These are phyloP conservation scores for Boehmeria nivea DNA, from an alignment of 306 rosid genomes.

Conservation along the genomic window DNA sequence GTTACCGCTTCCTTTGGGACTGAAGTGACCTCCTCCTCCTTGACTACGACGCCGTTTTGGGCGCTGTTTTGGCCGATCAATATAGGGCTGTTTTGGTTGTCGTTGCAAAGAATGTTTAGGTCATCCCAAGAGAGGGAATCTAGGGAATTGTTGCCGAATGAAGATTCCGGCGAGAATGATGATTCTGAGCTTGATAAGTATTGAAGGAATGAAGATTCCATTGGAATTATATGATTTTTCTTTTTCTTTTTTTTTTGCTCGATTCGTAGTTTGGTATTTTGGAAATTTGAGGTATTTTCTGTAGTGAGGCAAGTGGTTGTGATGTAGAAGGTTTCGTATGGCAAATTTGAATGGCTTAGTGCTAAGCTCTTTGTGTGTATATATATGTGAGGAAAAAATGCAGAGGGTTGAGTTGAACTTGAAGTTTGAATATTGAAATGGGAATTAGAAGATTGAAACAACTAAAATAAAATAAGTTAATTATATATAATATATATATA, in stretches of 20 bases:
- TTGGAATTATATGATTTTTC: background rate
- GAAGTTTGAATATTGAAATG: no score
- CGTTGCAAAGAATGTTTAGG: slow-evolving; percentile 6
- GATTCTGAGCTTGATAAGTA: slow-evolving; percentile 14
- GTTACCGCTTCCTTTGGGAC: background rate
- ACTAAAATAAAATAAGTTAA: background rate
- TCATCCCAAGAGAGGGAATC: slow-evolving; percentile 21
- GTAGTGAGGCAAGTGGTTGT: no score
- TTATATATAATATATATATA: background rate
- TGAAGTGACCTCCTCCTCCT: slow-evolving; percentile 37
- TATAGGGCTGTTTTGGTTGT: background rate
- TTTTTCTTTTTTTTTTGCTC: no score
- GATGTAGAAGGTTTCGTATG: background rate
- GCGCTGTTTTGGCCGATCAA: no score
- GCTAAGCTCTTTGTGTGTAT: slow-evolving; percentile 2
- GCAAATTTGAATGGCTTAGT: background rate
- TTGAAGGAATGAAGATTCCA: slow-evolving; percentile 18
- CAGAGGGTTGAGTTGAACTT: background rate
- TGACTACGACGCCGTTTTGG: slow-evolving; percentile 9
- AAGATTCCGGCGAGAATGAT: slow-evolving; percentile 23
- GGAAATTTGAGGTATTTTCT: no score
- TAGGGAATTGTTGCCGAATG: slow-evolving; percentile 9
- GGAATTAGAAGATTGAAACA: background rate
- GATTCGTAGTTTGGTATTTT: no score
- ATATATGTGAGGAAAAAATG: slow-evolving; percentile 21